Base-by-base conservation (phyloP, 1,284 basidiomycete genomes). In the Cutaneotrichosporon dermatis region DNA sequence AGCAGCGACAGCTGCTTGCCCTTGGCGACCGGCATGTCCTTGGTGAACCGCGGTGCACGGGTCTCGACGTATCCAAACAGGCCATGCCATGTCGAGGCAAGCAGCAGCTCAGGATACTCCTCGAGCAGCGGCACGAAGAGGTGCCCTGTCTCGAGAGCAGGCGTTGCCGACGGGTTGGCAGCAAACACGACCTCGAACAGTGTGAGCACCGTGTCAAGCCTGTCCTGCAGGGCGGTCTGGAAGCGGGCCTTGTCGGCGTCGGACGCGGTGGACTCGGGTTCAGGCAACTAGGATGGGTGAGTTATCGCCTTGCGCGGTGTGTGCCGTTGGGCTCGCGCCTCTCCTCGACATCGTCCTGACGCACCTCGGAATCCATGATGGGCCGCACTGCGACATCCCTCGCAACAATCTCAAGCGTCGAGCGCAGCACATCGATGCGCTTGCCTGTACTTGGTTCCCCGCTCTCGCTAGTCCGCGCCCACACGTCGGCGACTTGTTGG, bases 1-100 rank as follows among this genome's bases (percentile, higher is more conserved):
- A 76, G 62, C 0, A 76, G 60, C 3, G 73, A 68, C 9, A 76
- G 64, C n/a, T 74, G 69, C 61, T 76, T 76, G 40, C 75, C 75
- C 64, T 62, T 63, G 1, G 74, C 73, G 33, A 71, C 67, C 2
- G 72, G 75, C 75, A 76, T 76, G 54, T 73, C 63, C 59, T 69
- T 71, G 11, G 71, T 72, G 52, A 74, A 76, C 11, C 75, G 64
- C 64, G 69, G 69, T 4, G 69, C 67, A 4, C 74, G 66, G 1
- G 69, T 71, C 59, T 76, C 75, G 45, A 76, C 52, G 58, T 73
- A 76, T 10, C 54, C 33, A 71, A 73, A 76, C 9, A 76, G 61
- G 25, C 60, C 57, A 8, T 71, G 62, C 75, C 75, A 76, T 3
- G 67, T 61, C 12, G 67, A 68, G 0, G 72, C 66, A 6, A 71